Evolutionary conservation across 768 basidiomycete genomes (phyloP).

Genomic region (Tricholomella constricta): DNA sequence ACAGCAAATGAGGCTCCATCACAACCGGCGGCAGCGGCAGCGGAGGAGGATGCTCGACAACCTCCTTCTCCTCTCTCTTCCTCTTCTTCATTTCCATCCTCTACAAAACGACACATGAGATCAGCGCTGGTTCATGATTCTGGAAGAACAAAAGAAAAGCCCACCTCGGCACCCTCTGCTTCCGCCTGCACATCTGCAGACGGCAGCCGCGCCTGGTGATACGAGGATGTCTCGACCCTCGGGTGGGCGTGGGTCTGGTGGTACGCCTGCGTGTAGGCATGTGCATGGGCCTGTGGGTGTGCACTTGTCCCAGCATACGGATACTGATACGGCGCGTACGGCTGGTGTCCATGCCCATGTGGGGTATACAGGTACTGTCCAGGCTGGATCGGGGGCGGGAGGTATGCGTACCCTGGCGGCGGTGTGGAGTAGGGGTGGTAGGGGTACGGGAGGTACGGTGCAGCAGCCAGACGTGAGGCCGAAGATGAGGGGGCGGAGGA

Average conservation of each 20-base stretch:
- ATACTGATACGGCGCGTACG: neutral
- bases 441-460: constrained; percentile 16
- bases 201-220: neutral
- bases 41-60: neutral
- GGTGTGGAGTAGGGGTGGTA: constrained; percentile 12
- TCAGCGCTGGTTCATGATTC: neutral
- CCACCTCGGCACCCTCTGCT: neutral
- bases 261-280: neutral
- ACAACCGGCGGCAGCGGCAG: no score
- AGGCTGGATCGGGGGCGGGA: neutral
- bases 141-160: neutral
- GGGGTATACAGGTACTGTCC: neutral
- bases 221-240: neutral
- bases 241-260: neutral
- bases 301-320: neutral
- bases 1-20: neutral
- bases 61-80: neutral
- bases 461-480: no score
- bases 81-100: neutral
- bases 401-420: constrained; percentile 3
- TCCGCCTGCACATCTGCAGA: neutral
- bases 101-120: neutral
- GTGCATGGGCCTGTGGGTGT: neutral
- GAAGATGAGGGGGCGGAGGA: neutral
- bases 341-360: neutral